Percentiles rank a stretch among this genome's conserved stretches.
phyloP scores from a whole-genome alignment of 305 asterid species.

The Coffea humblotiana region DNA sequence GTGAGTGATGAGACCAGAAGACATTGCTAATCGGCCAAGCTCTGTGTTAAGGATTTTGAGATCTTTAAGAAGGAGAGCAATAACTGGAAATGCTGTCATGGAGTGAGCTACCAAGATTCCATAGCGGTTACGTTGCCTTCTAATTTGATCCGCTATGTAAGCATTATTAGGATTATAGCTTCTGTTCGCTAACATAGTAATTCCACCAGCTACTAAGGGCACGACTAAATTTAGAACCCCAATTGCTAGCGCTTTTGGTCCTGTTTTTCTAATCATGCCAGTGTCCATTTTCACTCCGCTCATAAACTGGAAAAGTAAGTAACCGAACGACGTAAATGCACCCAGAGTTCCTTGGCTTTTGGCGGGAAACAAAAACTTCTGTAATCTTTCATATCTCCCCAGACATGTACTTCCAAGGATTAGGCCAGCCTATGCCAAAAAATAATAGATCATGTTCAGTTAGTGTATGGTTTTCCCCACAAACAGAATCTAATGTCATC shows the following conservation, averaged over 20 bases:
- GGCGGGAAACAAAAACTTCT: slow-evolving; percentile 23
- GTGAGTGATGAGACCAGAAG: slow-evolving; percentile 27
- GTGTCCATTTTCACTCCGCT: slow-evolving; percentile 34
- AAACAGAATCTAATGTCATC: not conserved
- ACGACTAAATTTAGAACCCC: not conserved
- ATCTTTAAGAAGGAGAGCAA: slow-evolving; percentile 30
- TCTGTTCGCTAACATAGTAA: not conserved
- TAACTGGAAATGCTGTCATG: slow-evolving; percentile 25
- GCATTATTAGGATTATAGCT: not conserved
- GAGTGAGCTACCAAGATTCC: not conserved
- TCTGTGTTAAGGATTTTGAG: slow-evolving; percentile 33
- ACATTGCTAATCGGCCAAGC: slow-evolving; percentile 32
- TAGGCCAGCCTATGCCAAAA: slow-evolving; percentile 26
- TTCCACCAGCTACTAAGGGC: not conserved
- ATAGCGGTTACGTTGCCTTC: not conserved
- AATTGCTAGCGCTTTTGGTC: slow-evolving; percentile 22
- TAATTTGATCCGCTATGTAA: not conserved
- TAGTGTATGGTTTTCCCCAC: slow-evolving; percentile 8
- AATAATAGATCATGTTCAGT: not conserved
- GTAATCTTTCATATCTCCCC: not conserved
- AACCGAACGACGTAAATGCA: slow-evolving; percentile 24
- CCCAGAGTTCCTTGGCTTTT: slow-evolving; percentile 21
- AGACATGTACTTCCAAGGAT: slow-evolving; percentile 26
- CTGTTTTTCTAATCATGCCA: slow-evolving; percentile 24
- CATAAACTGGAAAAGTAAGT: slow-evolving; percentile 25